These are phyloP conservation scores for Stephanodiscus minutulus DNA, from an alignment of 108 stramenopile species.

Conservation along the genomic window DNA sequence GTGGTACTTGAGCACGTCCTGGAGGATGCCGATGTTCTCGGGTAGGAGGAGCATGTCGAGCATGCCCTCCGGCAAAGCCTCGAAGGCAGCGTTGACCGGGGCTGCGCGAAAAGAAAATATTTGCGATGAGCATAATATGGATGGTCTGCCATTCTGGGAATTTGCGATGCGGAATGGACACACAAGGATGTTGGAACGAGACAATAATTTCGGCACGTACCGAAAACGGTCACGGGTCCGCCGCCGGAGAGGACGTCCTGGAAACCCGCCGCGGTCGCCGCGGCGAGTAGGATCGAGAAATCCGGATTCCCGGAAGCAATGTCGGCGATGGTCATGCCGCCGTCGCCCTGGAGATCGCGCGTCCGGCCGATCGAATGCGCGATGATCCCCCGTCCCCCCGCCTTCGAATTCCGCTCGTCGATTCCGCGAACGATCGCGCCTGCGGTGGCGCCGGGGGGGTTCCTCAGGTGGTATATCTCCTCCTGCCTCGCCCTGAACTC, in stretches of 20 bases:
- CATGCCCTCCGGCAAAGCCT: slow-evolving; percentile 27
- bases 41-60: slow-evolving; percentile 28
- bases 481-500: slow-evolving; percentile 34
- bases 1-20: slow-evolving; percentile 43
- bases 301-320: neutral
- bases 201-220: slow-evolving; percentile 1
- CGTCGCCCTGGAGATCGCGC: neutral
- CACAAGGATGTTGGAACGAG: neutral
- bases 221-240: slow-evolving; percentile 38
- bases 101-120: slow-evolving; percentile 19
- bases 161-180: neutral
- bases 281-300: slow-evolving; percentile 49
- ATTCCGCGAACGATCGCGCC: neutral
- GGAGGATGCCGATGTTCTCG: slow-evolving; percentile 13
- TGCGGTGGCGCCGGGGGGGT: neutral
- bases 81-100: slow-evolving; percentile 63
- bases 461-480: slow-evolving; percentile 33
- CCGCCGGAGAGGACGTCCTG: slow-evolving; percentile 35
- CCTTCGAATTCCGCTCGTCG: neutral
- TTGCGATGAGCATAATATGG: neutral
- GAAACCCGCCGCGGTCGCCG: slow-evolving; percentile 41
- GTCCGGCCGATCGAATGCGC: neutral
- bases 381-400: neutral
- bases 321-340: neutral
- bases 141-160: neutral